phyloP scores from a whole-genome alignment of 225 moss, liverwort and hornwort genomes.

The Marchantia polymorpha region DNA sequence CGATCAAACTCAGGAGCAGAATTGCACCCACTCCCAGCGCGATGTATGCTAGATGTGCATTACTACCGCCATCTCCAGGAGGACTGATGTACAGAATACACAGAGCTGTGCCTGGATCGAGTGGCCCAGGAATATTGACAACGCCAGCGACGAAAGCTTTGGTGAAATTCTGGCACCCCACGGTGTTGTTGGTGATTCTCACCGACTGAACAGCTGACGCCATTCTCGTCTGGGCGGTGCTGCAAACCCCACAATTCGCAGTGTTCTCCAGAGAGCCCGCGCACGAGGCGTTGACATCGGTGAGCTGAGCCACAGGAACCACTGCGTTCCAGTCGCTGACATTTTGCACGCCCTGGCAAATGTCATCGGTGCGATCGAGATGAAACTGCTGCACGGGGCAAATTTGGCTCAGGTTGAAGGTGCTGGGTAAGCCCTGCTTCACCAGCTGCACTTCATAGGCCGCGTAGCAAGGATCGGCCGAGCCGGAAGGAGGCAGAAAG shows the following conservation, averaged over 20 bases:
- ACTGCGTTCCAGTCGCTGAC: conserved; percentile 20
- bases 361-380: conserved; percentile 26
- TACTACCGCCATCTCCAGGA: background rate
- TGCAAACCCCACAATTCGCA: conserved; percentile 26
- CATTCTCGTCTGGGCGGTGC: background rate
- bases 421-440: conserved; percentile 25
- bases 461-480: conserved; percentile 19
- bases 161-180: conserved; percentile 22
- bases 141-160: conserved; percentile 41
- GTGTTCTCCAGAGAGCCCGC: background rate
- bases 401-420: conserved; percentile 16
- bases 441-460: conserved; percentile 33
- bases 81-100: conserved; percentile 39
- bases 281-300: conserved; percentile 24
- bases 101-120: conserved; percentile 39
- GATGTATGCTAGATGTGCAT: conserved; percentile 16
- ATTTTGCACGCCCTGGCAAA: conserved; percentile 32
- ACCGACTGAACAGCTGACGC: background rate
- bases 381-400: conserved; percentile 11
- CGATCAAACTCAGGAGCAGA: conserved; percentile 31
- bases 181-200: background rate
- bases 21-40: conserved; percentile 36
- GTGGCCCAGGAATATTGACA: conserved; percentile 45
- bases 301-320: conserved; percentile 4
- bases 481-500: conserved; percentile 37